Evolutionary conservation across 2,329 filamentous ascomycete species (phyloP).

Genomic region (Colletotrichum scovillei): DNA sequence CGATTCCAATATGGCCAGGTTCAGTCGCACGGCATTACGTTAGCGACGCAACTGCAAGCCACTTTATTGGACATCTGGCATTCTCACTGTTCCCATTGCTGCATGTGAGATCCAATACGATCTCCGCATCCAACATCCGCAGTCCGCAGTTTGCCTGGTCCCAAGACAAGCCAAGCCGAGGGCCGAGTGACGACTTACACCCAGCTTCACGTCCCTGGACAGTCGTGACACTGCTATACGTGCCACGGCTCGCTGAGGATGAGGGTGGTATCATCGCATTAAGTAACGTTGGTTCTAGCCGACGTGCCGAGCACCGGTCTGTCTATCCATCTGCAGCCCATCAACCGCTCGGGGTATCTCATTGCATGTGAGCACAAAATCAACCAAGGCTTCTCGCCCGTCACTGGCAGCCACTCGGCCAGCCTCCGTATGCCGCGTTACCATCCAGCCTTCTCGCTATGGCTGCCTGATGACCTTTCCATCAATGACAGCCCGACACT

Average conservation of each 20-base stretch:
- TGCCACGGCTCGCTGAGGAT: not conserved
- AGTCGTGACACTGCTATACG: not conserved
- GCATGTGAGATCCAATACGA: constrained; percentile 35
- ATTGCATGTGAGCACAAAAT: constrained; percentile 32
- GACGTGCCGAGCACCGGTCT: constrained; percentile 21
- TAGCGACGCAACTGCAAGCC: constrained; percentile 23
- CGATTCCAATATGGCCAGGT: constrained; percentile 9
- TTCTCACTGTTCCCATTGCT: constrained; percentile 2
- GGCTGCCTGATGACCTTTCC: constrained; percentile 11
- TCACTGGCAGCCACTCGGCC: constrained; percentile 21
- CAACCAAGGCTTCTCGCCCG: constrained; percentile 5
- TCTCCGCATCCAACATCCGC: constrained; percentile 2
- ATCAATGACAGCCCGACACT: constrained; percentile 5
- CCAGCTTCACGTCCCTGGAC: not conserved
- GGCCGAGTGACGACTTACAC: not conserved
- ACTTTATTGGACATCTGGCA: constrained; percentile 27
- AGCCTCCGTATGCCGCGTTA: constrained; percentile 12
- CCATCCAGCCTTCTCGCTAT: not conserved
- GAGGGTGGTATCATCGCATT: constrained; percentile 11
- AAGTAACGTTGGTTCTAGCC: constrained; percentile 24
- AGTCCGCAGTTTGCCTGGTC: not conserved
- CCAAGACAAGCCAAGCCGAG: constrained; percentile 5
- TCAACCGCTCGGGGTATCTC: constrained; percentile 30
- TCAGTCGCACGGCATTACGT: constrained; percentile 25
- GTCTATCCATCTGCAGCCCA: constrained; percentile 11